Evolutionary conservation across 768 basidiomycete genomes (phyloP), one percentile per base, ranked within the genome.

Genomic region (Serendipita vermifera): DNA sequence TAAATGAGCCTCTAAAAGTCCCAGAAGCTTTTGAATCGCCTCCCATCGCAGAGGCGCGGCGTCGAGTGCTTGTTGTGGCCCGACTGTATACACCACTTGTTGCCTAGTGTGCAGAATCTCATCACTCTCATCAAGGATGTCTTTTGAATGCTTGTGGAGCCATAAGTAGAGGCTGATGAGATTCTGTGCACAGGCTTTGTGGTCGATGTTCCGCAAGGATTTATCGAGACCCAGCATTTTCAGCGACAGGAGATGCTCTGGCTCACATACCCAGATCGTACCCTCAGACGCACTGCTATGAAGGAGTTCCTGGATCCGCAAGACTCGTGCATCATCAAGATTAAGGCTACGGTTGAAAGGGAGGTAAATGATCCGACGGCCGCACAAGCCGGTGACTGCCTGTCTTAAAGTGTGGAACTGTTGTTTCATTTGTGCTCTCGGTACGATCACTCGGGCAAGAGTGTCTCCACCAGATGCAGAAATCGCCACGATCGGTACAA

Each of bases 191-290:
- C 17, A 17, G 17, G 17, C 39, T 4, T n/a, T 5, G 39, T 40
- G 7, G 5, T 64, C 60, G 9, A 60, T 57, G 3, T 56, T 3
- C 7, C 11, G 40, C 13, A 32, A 24, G 11, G 70, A 55, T 31
- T 61, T 64, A 56, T 80, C 72, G 22, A 78, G 64, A 2, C 67
- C 69, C 69, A 75, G 72, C 15, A 80, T 66, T 59, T 71, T 69
- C 57, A 75, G 74, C 0, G 78, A 80, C 2, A 80, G 67, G 11
- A 77, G 65, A 27, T 80, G 76, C 41, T 80, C 79, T 0, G 78
- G 79, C 46, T 80, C 79, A 7, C 67, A 57, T 0, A 80, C 65
- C 11, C 78, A 62, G n/a, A 80, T 61, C 0, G 39, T 17, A 17
- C 39, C 39, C 4, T n/a, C 17, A 24, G 39, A 40, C 26, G 15